Evolutionary conservation across 257 asterid genomes (phyloP), one percentile per base, ranked within the genome.

Genomic region (Henckelia pumila): DNA sequence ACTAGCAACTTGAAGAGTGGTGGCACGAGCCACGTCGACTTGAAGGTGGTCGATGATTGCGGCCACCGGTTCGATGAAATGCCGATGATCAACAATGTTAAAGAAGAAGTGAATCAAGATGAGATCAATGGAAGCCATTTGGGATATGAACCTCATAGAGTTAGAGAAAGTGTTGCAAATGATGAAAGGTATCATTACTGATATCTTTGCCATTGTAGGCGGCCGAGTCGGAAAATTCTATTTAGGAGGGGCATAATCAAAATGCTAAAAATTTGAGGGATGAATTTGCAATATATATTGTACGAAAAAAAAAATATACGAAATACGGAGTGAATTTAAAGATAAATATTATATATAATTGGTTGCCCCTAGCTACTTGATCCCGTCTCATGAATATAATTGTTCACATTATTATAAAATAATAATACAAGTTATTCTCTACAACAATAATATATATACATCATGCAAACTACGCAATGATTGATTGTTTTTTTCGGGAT

Each of bases 61-160:
- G 59, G 6, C 9, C 61, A 23, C 20, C 20, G 16, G 19, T 55
- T 73, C 3, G 69, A 56, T 17, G 76, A 71, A 20, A 14, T 70
- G 16, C 47, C 62, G 17, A 57, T 60, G 17, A 57, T 60, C 17
- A 10, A 58, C n/a, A 80, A 80, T 63, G 70, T 78, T 65, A 84
- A 85, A 44, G 72, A 71, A 21, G 83, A 79, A 37, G 77, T 67
- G 50, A 68, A 33, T 37, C 80, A 68, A 24, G 83, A 86, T 73
- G 79, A 72, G 25, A 78, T n/a, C n/a, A n/a, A 77, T 21, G 63
- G 66, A n/a, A 59, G 64, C 37, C 58, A 61, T 63, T 67, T 68
- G 57, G 80, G 83, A n/a, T 75, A 61, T 71, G 70, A 76, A 67
- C 59, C 25, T 33, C 74, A 24, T 10, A 56, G 64, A 61, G 72